Base-by-base conservation (phyloP, 306 rosid genomes). In the Cucurbita pepo region DNA sequence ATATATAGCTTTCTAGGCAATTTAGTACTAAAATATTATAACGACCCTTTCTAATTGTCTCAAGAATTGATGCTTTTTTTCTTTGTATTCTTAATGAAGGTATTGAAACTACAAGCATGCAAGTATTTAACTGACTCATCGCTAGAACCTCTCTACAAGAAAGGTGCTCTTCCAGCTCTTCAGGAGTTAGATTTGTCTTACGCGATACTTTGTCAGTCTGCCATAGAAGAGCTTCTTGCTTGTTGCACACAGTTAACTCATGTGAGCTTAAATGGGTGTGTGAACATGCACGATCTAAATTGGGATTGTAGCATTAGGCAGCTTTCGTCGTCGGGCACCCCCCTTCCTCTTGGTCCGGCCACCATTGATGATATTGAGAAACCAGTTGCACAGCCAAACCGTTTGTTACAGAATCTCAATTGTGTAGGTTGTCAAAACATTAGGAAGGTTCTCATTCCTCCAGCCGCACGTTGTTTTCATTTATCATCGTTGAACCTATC, bases 211-310 rank as follows among this genome's bases (percentile, higher is more conserved):
- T 88, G 97, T 80, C 99, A 91, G 72, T 84, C 92, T 69, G 95
- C 99, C 44, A 95, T 95, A 53, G 99, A 95, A 77, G 97, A 95
- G 84, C 99, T 95, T 83, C 92, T 95, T 73, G 85, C 96, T 73
- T 89, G 96, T 82, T 89, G 99, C 83, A 86, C 82, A 0, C 97
- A 84, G 79, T 93, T 95, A 34, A 95, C 92, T 13, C 99, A 84
- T 73, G 88, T 95, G 87, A 95, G 97, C 90, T 80, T 95, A 85
- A 95, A 91, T 84, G 99, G 99, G 76, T 95, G 99, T 81, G 88
- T 73, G 66, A 89, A 95, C 79, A 88, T 95, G 99, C 97, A 88
- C 81, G 99, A 95, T 76, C 88, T 95, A 73, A 89, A 89, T 76
- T 95, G 99, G 99, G 96, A 87, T 60, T 77, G 65, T 71, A 77